Evolutionary conservation across 139 green algal genomes (phyloP).

Genomic region (Microglena sp.): DNA sequence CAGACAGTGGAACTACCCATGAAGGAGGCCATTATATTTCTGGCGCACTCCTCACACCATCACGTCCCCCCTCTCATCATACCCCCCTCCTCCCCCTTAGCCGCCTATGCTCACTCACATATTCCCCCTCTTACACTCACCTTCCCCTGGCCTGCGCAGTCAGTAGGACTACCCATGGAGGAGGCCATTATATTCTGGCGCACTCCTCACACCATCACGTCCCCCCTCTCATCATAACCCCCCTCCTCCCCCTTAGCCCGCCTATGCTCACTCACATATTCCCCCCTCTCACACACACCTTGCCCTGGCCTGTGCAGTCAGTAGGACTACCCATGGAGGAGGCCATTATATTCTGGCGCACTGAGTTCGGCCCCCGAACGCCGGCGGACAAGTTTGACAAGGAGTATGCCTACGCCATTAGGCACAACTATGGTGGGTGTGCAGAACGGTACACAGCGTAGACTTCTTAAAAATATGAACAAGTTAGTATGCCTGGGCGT

Average conservation of each 20-base stretch:
- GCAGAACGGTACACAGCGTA: too few relatives aligned
- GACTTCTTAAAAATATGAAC: too few relatives aligned
- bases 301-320: too few relatives aligned
- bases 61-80: background rate
- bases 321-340: conserved; percentile 87
- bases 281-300: too few relatives aligned
- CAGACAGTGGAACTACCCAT: too few relatives aligned
- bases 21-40: background rate
- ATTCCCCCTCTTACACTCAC: too few relatives aligned
- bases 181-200: background rate
- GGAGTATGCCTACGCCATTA: conserved; percentile 91
- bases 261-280: background rate
- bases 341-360: conserved; percentile 86
- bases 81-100: background rate
- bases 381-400: conserved; percentile 89
- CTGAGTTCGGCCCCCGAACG: conserved; percentile 57
- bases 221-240: background rate
- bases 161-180: background rate
- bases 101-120: too few relatives aligned
- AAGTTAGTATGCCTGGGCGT: too few relatives aligned
- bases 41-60: background rate
- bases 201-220: background rate
- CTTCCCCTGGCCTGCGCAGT: too few relatives aligned
- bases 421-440: conserved; percentile 94
- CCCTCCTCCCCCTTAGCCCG: background rate